phyloP scores from a whole-genome alignment of 441 rosid species.

The Isatis lusitanica region DNA sequence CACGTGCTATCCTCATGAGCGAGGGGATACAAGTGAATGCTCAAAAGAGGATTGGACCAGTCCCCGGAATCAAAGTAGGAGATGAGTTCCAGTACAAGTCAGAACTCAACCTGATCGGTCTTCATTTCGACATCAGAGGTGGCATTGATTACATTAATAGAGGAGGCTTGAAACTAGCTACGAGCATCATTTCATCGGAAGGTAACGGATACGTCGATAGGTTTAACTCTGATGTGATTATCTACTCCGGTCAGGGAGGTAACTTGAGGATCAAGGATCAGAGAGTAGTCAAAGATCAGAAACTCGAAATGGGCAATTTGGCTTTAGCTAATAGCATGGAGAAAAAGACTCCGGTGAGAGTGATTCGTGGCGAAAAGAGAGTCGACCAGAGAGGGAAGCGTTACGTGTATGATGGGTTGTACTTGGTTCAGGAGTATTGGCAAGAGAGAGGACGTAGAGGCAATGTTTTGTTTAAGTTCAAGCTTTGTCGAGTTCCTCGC shows the following conservation, averaged over 20 bases:
- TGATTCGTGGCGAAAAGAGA: conserved; percentile 50
- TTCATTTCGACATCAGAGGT: conserved; percentile 57
- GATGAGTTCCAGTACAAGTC: conserved; percentile 66
- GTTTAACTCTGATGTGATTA: conserved; percentile 52
- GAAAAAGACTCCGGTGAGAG: conserved; percentile 59
- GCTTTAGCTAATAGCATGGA: conserved; percentile 57
- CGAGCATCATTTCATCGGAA: conserved; percentile 74
- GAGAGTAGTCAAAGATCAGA: conserved; percentile 62
- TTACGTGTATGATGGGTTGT: conserved; percentile 72
- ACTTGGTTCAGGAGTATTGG: conserved; percentile 58
- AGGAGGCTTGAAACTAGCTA: conserved; percentile 45
- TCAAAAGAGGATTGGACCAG: conserved; percentile 53
- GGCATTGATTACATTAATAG: conserved; percentile 68
- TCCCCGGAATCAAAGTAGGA: conserved; percentile 80
- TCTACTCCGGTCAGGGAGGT: conserved; percentile 77
- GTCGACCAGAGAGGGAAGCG: conserved; percentile 39
- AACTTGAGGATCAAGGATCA: conserved; percentile 40
- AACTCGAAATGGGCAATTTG: conserved; percentile 67
- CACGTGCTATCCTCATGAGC: conserved; percentile 38
- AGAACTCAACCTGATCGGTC: conserved; percentile 70
- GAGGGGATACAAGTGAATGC: conserved; percentile 27
- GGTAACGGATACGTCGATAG: conserved; percentile 63
- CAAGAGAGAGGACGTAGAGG: conserved; percentile 53
- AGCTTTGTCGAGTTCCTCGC: conserved; percentile 50
- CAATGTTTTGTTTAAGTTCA: conserved; percentile 64